phyloP scores from a whole-genome alignment of 768 basidiomycete species.

The Trametes meyenii region DNA sequence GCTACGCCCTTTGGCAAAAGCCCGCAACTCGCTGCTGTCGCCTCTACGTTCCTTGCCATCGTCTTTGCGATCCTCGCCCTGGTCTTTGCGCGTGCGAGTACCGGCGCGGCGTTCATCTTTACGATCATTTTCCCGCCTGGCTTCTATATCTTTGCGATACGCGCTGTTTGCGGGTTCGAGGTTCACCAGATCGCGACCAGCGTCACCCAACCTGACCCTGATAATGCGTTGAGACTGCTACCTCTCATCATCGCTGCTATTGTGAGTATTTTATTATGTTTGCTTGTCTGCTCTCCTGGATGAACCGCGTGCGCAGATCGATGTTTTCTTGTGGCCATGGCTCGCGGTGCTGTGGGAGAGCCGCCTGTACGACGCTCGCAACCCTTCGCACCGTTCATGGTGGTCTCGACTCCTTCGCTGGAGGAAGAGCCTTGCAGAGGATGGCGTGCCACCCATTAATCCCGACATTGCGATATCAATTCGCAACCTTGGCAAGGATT shows the following conservation, averaged over 20 bases:
- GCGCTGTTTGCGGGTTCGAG: conserved; percentile 71
- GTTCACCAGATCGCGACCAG: conserved; percentile 57
- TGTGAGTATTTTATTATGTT: conserved; percentile 43
- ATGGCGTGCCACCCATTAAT: conserved; percentile 33
- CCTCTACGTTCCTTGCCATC: conserved; percentile 65
- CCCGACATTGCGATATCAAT: conserved; percentile 62
- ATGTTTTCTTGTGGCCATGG: conserved; percentile 75
- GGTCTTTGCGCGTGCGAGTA: conserved; percentile 45
- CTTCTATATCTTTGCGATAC: conserved; percentile 73
- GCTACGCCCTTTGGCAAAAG: conserved; percentile 72
- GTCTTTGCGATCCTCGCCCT: conserved; percentile 69
- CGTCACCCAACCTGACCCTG: conserved; percentile 61
- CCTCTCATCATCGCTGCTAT: conserved; percentile 65
- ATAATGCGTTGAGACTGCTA: conserved; percentile 53
- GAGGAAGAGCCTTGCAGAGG: conserved; percentile 20
- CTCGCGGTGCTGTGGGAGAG: conserved; percentile 63
- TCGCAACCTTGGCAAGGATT: conserved; percentile 60
- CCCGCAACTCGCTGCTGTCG: conserved; percentile 70
- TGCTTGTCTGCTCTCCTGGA: neutral
- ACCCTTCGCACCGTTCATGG: conserved; percentile 34
- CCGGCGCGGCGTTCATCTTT: conserved; percentile 58
- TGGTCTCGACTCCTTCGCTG: conserved; percentile 29
- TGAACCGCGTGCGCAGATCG: conserved; percentile 46
- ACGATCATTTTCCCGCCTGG: conserved; percentile 74
- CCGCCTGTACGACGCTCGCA: conserved; percentile 59